Percentiles rank a stretch among this genome's conserved stretches.
These are phyloP conservation scores for Coemansia sp. DNA, from an alignment of 192 early-diverging fungal species.

Conservation along the genomic window DNA sequence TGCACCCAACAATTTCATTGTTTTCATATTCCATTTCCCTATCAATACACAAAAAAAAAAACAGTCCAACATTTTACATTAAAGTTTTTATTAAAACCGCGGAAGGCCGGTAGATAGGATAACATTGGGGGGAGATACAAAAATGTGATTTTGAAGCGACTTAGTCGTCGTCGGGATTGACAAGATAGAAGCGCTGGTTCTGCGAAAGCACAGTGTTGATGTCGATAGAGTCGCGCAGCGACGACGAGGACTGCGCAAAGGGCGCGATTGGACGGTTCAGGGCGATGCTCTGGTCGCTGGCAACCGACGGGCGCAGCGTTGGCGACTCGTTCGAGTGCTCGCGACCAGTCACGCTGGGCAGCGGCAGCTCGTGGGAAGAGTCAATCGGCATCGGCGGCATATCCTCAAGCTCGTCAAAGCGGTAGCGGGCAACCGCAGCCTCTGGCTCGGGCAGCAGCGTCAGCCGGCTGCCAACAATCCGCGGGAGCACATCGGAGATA, in stretches of 20 bases:
- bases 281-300: not conserved
- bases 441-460: slow-evolving; percentile 36
- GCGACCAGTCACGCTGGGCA: not conserved
- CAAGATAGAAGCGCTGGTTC: slow-evolving; percentile 36
- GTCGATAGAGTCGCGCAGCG: slow-evolving; percentile 41
- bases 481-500: slow-evolving; percentile 43
- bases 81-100: no score
- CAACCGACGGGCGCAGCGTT: no score
- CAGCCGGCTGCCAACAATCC: slow-evolving; percentile 43
- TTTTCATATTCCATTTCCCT: not conserved
- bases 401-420: slow-evolving; percentile 42
- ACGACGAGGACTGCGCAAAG: not conserved
- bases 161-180: slow-evolving; percentile 44
- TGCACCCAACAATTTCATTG: no score
- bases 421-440: slow-evolving; percentile 32
- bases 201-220: slow-evolving; percentile 29
- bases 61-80: no score
- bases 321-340: no score
- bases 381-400: not conserved
- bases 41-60: not conserved
- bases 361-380: not conserved
- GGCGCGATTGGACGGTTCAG: not conserved
- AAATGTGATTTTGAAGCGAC: no score
- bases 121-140: no score
- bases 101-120: no score